Conservation (phyloP, 208 protist genomes). For the Trypanosoma melophagium region DNA sequence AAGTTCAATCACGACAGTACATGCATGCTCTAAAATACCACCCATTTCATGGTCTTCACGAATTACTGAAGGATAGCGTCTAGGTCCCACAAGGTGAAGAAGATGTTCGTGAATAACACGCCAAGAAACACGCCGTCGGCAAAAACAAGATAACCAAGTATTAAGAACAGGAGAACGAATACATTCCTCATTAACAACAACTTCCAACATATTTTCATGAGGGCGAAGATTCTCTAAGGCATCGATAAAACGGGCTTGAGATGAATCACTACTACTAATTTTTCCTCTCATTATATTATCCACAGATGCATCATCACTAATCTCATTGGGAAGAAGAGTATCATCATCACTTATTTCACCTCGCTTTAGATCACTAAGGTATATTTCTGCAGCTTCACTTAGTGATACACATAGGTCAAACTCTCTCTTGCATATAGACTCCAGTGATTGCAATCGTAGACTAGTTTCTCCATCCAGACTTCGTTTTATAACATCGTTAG, state of each 20-base stretch:
- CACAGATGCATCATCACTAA: constrained; percentile 22
- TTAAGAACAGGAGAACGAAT: constrained; percentile 67
- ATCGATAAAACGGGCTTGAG: constrained; percentile 17
- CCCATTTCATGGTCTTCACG: constrained; percentile 39
- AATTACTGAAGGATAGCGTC: constrained; percentile 45
- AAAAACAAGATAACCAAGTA: constrained; percentile 78
- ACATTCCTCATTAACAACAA: constrained; percentile 79
- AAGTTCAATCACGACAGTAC: constrained; percentile 59
- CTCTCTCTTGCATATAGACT: constrained; percentile 60
- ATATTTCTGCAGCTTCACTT: constrained; percentile 43
- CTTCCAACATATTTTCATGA: constrained; percentile 67
- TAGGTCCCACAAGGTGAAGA: constrained; percentile 52
- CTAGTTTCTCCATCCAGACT: constrained; percentile 41
- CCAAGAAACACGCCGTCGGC: constrained; percentile 75
- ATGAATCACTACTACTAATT: neutral
- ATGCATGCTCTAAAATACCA: constrained; percentile 48
- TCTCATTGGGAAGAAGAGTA: constrained; percentile 11
- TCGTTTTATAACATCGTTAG: constrained; percentile 40
- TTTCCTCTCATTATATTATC: constrained; percentile 16
- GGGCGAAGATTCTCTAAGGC: constrained; percentile 67
- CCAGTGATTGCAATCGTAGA: constrained; percentile 50
- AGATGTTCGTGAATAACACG: constrained; percentile 86
- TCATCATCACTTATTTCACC: constrained; percentile 15
- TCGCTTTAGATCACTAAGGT: constrained; percentile 20
- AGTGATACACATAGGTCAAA: constrained; percentile 66